Percentiles rank a stretch among this genome's conserved stretches.
Conservation (phyloP, 129 eudicot species). For the Chrysanthemum seticuspe region DNA sequence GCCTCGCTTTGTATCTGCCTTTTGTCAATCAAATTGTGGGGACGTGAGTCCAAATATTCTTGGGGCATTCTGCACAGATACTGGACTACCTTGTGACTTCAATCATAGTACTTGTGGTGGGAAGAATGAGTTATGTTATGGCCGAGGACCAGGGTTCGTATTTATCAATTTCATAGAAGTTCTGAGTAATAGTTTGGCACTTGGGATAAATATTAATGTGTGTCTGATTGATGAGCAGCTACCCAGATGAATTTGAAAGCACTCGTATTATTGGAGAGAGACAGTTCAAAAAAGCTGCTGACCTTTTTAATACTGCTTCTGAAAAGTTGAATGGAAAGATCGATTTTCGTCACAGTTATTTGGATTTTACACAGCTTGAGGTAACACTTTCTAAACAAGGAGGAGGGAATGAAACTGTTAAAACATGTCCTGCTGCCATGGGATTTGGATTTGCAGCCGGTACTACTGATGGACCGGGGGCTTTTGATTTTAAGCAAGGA, state of each 20-base stretch:
- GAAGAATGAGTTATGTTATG: constrained; percentile 90
- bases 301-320: constrained; percentile 75
- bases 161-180: constrained; percentile 3
- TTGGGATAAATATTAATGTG: constrained; percentile 13
- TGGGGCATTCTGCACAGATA: constrained; percentile 93
- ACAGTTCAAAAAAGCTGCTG: constrained; percentile 82
- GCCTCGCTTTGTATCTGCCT: constrained; percentile 92
- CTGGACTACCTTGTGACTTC: constrained; percentile 94
- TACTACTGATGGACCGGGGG: constrained; percentile 99
- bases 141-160: constrained; percentile 93
- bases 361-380: constrained; percentile 79
- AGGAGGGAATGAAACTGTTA: constrained; percentile 59
- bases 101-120: constrained; percentile 97
- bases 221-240: constrained; percentile 39
- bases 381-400: constrained; percentile 68
- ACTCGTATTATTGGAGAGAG: constrained; percentile 94
- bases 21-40: constrained; percentile 94
- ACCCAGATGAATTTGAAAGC: constrained; percentile 96
- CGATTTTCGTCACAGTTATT: constrained; percentile 75
- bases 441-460: constrained; percentile 99
- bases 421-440: constrained; percentile 99
- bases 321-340: constrained; percentile 78
- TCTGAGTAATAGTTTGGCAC: not conserved
- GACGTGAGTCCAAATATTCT: constrained; percentile 99
- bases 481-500: constrained; percentile 96